Percentiles rank a stretch among this genome's conserved stretches.
phyloP scores from a whole-genome alignment of 2,329 filamentous ascomycete species.

The Fusarium tupiense region DNA sequence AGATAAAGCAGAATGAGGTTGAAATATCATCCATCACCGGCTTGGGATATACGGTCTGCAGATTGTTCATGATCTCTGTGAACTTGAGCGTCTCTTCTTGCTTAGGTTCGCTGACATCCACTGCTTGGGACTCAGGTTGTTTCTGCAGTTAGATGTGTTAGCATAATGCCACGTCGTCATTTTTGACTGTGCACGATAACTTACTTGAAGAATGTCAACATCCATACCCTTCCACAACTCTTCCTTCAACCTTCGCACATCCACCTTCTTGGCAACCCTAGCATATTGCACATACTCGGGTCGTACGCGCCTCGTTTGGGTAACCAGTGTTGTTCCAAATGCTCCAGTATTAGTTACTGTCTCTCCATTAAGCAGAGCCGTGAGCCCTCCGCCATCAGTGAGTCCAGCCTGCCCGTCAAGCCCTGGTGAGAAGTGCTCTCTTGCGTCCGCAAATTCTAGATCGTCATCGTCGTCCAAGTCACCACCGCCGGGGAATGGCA shows the following conservation, averaged over 20 bases:
- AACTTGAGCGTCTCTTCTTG: slow-evolving; percentile 75
- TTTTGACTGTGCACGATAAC: slow-evolving; percentile 24
- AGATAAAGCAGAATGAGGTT: slow-evolving; percentile 93
- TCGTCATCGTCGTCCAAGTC: slow-evolving; percentile 71
- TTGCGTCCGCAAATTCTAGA: slow-evolving; percentile 80
- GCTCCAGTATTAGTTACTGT: slow-evolving; percentile 58
- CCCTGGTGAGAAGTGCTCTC: slow-evolving; percentile 79
- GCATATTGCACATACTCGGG: slow-evolving; percentile 78
- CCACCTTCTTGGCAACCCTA: slow-evolving; percentile 76
- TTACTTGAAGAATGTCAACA: slow-evolving; percentile 63
- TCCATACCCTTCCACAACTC: slow-evolving; percentile 76
- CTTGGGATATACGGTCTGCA: slow-evolving; percentile 87
- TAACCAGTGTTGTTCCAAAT: slow-evolving; percentile 75
- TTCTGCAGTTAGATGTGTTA: slow-evolving; percentile 30
- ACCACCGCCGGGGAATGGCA: slow-evolving; percentile 72
- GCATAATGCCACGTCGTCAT: neutral
- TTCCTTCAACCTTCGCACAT: slow-evolving; percentile 74
- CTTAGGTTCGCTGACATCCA: slow-evolving; percentile 46
- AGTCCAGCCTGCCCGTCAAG: slow-evolving; percentile 60
- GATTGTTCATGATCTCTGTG: slow-evolving; percentile 88
- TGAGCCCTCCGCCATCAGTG: slow-evolving; percentile 59
- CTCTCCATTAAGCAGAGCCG: slow-evolving; percentile 61
- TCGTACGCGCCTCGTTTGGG: slow-evolving; percentile 68
- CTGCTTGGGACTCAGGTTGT: slow-evolving; percentile 30
- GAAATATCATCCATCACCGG: slow-evolving; percentile 92